phyloP scores from a whole-genome alignment of 2,329 filamentous ascomycete genomes.

The Dactylellina drechsleri region DNA sequence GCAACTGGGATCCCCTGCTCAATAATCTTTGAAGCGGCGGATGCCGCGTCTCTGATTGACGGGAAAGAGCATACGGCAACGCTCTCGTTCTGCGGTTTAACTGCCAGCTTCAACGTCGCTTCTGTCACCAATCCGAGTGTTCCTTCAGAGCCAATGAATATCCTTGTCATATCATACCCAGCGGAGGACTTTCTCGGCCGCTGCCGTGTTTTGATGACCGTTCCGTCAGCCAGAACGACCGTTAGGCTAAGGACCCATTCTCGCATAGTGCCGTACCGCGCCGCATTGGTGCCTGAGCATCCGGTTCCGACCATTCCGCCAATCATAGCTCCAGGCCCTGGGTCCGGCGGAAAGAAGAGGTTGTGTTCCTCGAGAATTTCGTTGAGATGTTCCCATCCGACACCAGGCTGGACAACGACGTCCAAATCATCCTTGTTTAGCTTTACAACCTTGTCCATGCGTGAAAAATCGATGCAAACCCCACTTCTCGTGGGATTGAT shows the following conservation, averaged over 20 bases:
- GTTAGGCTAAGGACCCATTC: conserved; percentile 87
- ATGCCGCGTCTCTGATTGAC: conserved; percentile 74
- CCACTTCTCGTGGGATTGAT: conserved; percentile 84
- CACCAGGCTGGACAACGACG: conserved; percentile 79
- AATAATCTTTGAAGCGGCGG: conserved; percentile 83
- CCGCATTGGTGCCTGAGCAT: conserved; percentile 77
- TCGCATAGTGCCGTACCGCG: conserved; percentile 85
- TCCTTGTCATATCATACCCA: conserved; percentile 81
- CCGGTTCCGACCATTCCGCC: conserved; percentile 84
- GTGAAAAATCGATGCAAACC: conserved; percentile 83
- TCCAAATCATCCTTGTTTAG: conserved; percentile 82
- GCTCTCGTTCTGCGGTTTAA: conserved; percentile 78
- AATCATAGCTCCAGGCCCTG: conserved; percentile 90
- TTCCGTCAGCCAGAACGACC: conserved; percentile 81
- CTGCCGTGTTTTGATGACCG: conserved; percentile 79
- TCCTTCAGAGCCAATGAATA: conserved; percentile 84
- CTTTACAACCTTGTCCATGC: conserved; percentile 82
- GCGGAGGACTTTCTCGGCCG: conserved; percentile 83
- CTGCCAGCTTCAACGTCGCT: conserved; percentile 80
- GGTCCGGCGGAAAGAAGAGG: conserved; percentile 91
- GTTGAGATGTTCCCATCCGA: conserved; percentile 88
- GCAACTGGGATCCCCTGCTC: conserved; percentile 83
- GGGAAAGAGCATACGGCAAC: conserved; percentile 67
- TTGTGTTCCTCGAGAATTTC: conserved; percentile 77
- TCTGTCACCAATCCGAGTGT: conserved; percentile 84